These are phyloP conservation scores for Eimeria sp. DNA, from an alignment of 169 alveolate genomes.

Conservation along the genomic window DNA sequence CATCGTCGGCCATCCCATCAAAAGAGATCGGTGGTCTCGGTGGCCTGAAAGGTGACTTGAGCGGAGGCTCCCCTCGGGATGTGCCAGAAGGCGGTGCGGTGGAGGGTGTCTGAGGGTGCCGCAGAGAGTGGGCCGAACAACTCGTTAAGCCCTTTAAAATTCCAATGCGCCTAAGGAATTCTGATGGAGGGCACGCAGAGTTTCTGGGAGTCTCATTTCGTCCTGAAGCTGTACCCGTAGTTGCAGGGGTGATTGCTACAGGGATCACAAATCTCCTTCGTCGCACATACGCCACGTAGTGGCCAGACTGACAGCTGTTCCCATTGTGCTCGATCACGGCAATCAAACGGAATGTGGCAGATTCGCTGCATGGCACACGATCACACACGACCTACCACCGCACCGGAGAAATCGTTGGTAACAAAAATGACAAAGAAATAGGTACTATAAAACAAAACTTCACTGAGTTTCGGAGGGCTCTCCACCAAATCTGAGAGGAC, in stretches of 20 bases:
- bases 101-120: conserved; percentile 32
- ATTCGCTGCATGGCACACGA: conserved; percentile 23
- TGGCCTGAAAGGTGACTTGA: conserved; percentile 13
- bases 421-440: not conserved
- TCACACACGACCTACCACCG: not conserved
- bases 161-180: conserved; percentile 62
- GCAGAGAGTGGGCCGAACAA: conserved; percentile 2
- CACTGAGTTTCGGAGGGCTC: not conserved
- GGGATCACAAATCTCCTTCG: conserved; percentile 44
- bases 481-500: not conserved
- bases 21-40: conserved; percentile 8
- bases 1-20: conserved; percentile 39
- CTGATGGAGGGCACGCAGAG: conserved; percentile 71
- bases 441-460: not conserved
- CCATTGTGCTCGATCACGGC: conserved; percentile 74
- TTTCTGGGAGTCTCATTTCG: conserved; percentile 41
- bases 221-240: conserved; percentile 36
- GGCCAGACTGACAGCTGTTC: conserved; percentile 69
- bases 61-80: conserved; percentile 15
- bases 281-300: conserved; percentile 75
- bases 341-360: conserved; percentile 60
- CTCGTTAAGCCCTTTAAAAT: conserved; percentile 33
- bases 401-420: not conserved
- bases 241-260: not conserved
- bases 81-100: conserved; percentile 20